These are phyloP conservation scores for Aspergillus brasiliensis DNA, from an alignment of 2,329 filamentous ascomycete genomes.

Conservation along the genomic window DNA sequence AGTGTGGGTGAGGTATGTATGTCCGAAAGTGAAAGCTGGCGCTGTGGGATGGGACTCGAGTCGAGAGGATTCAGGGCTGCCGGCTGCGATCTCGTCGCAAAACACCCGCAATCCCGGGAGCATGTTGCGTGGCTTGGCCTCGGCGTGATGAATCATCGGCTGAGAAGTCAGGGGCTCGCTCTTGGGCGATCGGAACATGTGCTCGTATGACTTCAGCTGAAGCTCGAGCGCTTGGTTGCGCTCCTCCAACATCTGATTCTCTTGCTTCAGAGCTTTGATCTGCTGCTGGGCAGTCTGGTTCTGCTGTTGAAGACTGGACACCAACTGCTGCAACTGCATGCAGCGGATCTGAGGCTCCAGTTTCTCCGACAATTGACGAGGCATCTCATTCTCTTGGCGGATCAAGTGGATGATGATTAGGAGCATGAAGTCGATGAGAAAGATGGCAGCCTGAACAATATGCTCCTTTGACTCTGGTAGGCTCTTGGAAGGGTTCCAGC, in stretches of 20 bases:
- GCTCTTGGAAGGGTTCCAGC: slow-evolving; percentile 44
- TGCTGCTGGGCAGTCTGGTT: slow-evolving; percentile 39
- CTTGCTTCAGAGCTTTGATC: slow-evolving; percentile 36
- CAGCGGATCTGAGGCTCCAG: slow-evolving; percentile 42
- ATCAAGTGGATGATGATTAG: slow-evolving; percentile 39
- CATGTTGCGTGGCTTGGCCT: slow-evolving; percentile 35
- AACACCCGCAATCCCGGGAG: slow-evolving; percentile 40
- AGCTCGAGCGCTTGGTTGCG: slow-evolving; percentile 40
- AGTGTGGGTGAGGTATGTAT: slow-evolving; percentile 34
- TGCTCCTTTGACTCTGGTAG: slow-evolving; percentile 46
- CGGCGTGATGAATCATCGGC: slow-evolving; percentile 28
- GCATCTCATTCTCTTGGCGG: slow-evolving; percentile 37
- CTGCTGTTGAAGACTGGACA: slow-evolving; percentile 39
- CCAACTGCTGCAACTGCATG: slow-evolving; percentile 42
- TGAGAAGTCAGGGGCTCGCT: slow-evolving; percentile 31
- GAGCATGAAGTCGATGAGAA: slow-evolving; percentile 43
- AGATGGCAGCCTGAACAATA: slow-evolving; percentile 42
- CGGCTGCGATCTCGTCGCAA: slow-evolving; percentile 36
- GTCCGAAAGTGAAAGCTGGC: slow-evolving; percentile 33
- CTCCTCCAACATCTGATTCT: slow-evolving; percentile 38
- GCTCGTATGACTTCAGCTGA: slow-evolving; percentile 42
- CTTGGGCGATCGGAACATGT: slow-evolving; percentile 42
- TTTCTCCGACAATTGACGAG: slow-evolving; percentile 40
- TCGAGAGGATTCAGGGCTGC: slow-evolving; percentile 26
- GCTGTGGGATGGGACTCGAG: slow-evolving; percentile 27